Conservation (phyloP, 106 monocot species). For the Allium fistulosum region DNA sequence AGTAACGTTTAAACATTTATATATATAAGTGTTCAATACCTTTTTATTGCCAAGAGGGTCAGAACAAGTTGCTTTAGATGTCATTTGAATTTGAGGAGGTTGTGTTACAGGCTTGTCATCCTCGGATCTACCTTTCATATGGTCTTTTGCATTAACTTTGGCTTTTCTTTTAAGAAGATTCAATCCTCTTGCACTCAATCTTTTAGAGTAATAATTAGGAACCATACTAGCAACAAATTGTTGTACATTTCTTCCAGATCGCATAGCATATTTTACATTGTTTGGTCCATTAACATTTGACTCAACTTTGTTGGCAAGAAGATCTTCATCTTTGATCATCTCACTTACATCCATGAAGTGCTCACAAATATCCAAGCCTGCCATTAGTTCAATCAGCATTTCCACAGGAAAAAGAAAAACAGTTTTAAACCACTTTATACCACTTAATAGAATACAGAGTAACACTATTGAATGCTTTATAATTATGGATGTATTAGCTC, state of each 20-base stretch:
- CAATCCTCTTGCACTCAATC: conserved; percentile 83
- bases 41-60: conserved; percentile 31
- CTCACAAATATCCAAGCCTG: conserved; percentile 96
- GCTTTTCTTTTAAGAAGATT: conserved; percentile 94
- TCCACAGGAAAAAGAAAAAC: neutral
- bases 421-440: neutral
- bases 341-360: conserved; percentile 98
- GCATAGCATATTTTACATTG: conserved; percentile 35
- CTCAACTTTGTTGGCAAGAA: conserved; percentile 52
- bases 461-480: neutral
- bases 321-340: conserved; percentile 94
- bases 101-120: conserved; percentile 57
- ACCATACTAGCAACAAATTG: conserved; percentile 91
- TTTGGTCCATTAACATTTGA: conserved; percentile 35
- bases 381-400: conserved; percentile 7
- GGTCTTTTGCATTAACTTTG: conserved; percentile 84
- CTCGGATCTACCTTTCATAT: conserved; percentile 56
- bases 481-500: conserved; percentile 10
- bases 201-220: conserved; percentile 53
- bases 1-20: too few species aligned
- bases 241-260: conserved; percentile 69
- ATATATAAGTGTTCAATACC: too few species aligned
- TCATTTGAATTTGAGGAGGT: conserved; percentile 20
- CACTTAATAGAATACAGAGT: too few species aligned
- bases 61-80: conserved; percentile 20